Conservation (phyloP, 2,329 filamentous ascomycete species). For the Pestalotiopsis sp. region DNA sequence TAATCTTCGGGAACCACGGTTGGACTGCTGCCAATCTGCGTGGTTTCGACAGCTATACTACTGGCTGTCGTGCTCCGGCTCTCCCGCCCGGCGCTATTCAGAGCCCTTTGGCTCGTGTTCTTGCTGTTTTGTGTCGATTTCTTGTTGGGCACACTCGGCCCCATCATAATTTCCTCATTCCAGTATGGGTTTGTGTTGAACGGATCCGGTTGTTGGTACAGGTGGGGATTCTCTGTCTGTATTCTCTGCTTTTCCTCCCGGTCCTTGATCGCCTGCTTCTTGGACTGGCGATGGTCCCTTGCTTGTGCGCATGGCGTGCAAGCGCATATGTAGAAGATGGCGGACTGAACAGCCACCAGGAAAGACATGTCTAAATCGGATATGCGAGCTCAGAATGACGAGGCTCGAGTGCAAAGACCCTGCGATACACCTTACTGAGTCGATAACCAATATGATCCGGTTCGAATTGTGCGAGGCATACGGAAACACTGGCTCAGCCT, state of each 20-base stretch:
- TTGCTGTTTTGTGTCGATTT: slow-evolving; percentile 51
- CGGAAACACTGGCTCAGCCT: background rate
- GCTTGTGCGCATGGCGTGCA: slow-evolving; percentile 79
- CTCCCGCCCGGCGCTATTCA: slow-evolving; percentile 60
- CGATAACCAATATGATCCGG: background rate
- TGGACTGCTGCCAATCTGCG: slow-evolving; percentile 41
- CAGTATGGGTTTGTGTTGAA: slow-evolving; percentile 89
- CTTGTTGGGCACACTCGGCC: slow-evolving; percentile 73
- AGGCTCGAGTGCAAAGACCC: background rate
- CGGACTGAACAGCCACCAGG: slow-evolving; percentile 69
- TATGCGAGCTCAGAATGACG: background rate
- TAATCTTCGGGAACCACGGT: slow-evolving; percentile 50
- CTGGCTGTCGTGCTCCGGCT: slow-evolving; percentile 41
- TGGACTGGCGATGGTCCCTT: slow-evolving; percentile 69
- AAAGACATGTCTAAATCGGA: slow-evolving; percentile 46
- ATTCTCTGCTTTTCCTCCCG: slow-evolving; percentile 66
- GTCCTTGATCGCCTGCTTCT: slow-evolving; percentile 69
- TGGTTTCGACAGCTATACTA: slow-evolving; percentile 37
- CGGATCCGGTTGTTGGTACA: slow-evolving; percentile 79
- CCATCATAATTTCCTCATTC: slow-evolving; percentile 83
- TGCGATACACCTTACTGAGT: background rate
- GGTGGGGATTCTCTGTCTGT: slow-evolving; percentile 69
- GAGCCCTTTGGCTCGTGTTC: slow-evolving; percentile 60
- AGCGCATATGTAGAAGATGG: slow-evolving; percentile 76
- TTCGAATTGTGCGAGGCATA: background rate